phyloP scores from a whole-genome alignment of 2,329 filamentous ascomycete genomes.

The Ceratocystiopsis minuta region DNA sequence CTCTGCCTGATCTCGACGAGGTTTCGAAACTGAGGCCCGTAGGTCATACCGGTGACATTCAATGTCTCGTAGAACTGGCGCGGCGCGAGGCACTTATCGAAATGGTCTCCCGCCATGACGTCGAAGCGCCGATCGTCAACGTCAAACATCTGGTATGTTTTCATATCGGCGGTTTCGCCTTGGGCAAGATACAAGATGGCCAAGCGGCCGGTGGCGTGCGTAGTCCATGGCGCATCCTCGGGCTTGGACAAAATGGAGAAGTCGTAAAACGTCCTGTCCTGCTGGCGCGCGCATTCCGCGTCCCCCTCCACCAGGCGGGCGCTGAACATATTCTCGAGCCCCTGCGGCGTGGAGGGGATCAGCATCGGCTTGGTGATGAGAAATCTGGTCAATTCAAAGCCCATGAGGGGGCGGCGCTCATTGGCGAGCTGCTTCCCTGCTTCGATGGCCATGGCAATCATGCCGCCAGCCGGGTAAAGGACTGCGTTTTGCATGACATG shows the following conservation, averaged over 20 bases:
- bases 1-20: constrained; percentile 14
- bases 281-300: no score
- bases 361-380: constrained; percentile 10
- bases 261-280: constrained; percentile 1
- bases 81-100: no score
- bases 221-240: constrained; percentile 19
- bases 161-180: no score
- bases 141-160: no score
- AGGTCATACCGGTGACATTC: constrained; percentile 32
- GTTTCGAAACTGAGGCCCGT: constrained; percentile 32
- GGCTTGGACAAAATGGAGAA: constrained; percentile 27
- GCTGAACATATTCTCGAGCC: constrained; percentile 31
- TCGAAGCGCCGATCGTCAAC: no score
- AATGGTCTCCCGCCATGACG: no score
- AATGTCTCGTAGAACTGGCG: constrained; percentile 32
- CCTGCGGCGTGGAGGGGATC: constrained; percentile 11
- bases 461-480: constrained; percentile 20
- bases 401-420: neutral
- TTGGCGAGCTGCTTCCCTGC: constrained; percentile 15
- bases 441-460: constrained; percentile 21
- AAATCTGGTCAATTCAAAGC: constrained; percentile 8
- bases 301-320: constrained; percentile 16
- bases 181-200: constrained; percentile 10
- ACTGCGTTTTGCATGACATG: constrained; percentile 22
- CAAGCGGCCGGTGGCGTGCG: constrained; percentile 20